Evolutionary conservation across 2,329 filamentous ascomycete genomes (phyloP), one percentile per base, ranked within the genome.

Genomic region (Coleophoma cylindrospora): DNA sequence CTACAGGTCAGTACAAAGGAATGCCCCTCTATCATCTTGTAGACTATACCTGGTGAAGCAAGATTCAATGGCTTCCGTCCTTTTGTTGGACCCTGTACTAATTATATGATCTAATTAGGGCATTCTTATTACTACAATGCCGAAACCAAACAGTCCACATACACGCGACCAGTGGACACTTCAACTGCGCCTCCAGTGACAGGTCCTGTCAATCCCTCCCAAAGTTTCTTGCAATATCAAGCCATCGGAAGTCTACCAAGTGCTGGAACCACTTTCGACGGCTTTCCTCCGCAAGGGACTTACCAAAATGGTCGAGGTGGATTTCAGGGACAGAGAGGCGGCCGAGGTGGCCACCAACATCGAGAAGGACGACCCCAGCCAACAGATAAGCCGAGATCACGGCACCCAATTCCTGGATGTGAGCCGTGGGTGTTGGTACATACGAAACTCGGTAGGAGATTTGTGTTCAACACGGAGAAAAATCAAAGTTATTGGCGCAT

Each of bases 401-500:
- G 89, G 64, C 80, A 87, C 50, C 65, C 77, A 6, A 94, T 99
- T 43, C 91, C 91, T 0, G 86, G 86, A 2, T 88, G 83, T 60
- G 85, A 87, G 59, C 88, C 91, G 14, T 99, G 94, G 94, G 70
- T 95, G 0, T 74, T 99, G 3, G 89, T 99, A n/a, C 89, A 87
- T 65, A 99, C 94, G 1, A 96, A 90, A 65, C 83, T 92, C 54
- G 89, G 89, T 19, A 79, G 94, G 50, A 81, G 91, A 47, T 99
- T 99, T 64, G 91, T 91, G 2, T 89, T 95, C 72, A 96, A 99
- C 59, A 81, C 84, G 0, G 79, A 80, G 48, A 96, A 92, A 57
- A 88, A 92, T 36, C 79, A 91, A 58, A 97, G 91, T 68, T 91
- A 91, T 68, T 99, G 95, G 94, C 90, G 90, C 62, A 94, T 96